A percentile compares a stretch with the other conserved stretches of the same genome.
These are phyloP conservation scores for Zizania palustris DNA, from an alignment of 202 grass and related monocot genomes.

Conservation along the genomic window DNA sequence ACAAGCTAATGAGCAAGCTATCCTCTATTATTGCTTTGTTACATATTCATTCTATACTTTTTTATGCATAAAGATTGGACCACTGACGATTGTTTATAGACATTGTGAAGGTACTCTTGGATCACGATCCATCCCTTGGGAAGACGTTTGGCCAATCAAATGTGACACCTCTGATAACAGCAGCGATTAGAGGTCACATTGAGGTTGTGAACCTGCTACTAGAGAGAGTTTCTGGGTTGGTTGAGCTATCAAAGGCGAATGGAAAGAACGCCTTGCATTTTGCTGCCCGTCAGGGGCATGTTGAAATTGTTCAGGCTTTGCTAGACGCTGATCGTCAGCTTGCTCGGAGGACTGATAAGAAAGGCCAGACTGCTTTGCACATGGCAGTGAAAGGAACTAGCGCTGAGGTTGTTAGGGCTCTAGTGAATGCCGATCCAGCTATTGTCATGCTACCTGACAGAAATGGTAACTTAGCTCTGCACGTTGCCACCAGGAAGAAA, in stretches of 20 bases:
- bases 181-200: constrained; percentile 76
- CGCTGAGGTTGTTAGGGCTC: constrained; percentile 64
- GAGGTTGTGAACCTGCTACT: constrained; percentile 82
- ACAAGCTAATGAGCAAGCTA: constrained; percentile 18
- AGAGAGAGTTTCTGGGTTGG: constrained; percentile 57
- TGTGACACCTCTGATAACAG: constrained; percentile 91
- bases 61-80: not conserved
- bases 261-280: constrained; percentile 98
- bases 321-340: constrained; percentile 71
- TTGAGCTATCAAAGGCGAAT: constrained; percentile 77
- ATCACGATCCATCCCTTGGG: constrained; percentile 77
- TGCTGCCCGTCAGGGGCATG: constrained; percentile 84
- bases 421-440: constrained; percentile 86
- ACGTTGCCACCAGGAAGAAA: constrained; percentile 96
- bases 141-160: constrained; percentile 94
- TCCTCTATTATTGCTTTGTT: constrained; percentile 14
- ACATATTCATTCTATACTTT: constrained; percentile 9
- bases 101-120: constrained; percentile 82
- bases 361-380: constrained; percentile 95
- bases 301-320: constrained; percentile 78
- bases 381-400: constrained; percentile 96
- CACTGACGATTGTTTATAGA: constrained; percentile 53
- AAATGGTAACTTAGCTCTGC: constrained; percentile 91
- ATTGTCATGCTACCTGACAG: constrained; percentile 97
- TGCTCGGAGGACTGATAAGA: constrained; percentile 96